Base-by-base conservation (phyloP, 352 stramenopile species). In the Globisporangium echinulatum region DNA sequence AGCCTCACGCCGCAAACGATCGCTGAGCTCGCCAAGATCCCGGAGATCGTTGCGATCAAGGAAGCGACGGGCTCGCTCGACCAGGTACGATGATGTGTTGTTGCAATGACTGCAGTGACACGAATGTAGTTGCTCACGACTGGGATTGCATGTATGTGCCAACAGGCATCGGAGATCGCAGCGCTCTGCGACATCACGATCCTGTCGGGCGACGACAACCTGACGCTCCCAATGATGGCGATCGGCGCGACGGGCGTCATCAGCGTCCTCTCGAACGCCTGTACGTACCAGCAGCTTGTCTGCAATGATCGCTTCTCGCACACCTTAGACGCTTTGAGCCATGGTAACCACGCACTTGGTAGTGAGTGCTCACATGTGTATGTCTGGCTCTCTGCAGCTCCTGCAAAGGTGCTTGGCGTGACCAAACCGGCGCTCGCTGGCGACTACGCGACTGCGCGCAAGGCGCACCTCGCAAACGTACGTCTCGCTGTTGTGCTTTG, bases 41-140 rank as follows among this genome's bases (percentile, higher is more conserved):
- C 94, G n/a, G 90, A 92, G 64, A 98, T 99, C 68, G 85, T 99
- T 42, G 97, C 94, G 49, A 90, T 99, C 61, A 99, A 99, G 76
- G 96, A 99, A 74, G 96, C 97, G 25, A 99, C 96, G 0, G 96
- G 97, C 6, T 95, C 85, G 47, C 72, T 97, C 25, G 89, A 97
- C 63, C 84, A 92, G 68, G 69, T 72, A 43, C 33, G 36, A 11
- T 13, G n/a, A 11, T 46, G 15, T 7, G 2, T 3, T 14, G 15
- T 0, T 33, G 46, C 13, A 25, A 6, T 17, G 13, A 25, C 11
- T 49, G 15, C 46, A 8, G 14, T 7, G 5, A 49, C 11, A 7
- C 14, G 46, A 15, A 5, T 9, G 4, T 49, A 11, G 17, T 33
- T 50, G 46, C 46, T 50, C 17, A 33, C 8, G 10, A 17, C 11